Percentiles rank a stretch among this genome's conserved stretches.
These are phyloP conservation scores for Calonectria multiphialidica DNA, from an alignment of 2,329 filamentous ascomycete species.

Conservation along the genomic window DNA sequence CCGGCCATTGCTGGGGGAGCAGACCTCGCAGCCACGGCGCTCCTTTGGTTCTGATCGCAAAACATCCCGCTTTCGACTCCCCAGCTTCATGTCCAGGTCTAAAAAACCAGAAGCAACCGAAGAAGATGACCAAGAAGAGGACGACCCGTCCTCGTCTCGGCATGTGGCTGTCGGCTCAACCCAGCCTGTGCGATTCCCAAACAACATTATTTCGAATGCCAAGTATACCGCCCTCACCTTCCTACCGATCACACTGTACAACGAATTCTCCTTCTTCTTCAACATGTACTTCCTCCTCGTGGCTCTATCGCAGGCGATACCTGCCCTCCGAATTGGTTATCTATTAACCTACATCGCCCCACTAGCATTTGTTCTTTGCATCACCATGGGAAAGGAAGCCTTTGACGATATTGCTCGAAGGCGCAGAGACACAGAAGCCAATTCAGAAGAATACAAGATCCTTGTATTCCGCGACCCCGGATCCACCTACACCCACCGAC, in stretches of 20 bases:
- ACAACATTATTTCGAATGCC: constrained; percentile 94
- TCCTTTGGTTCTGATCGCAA: constrained; percentile 46
- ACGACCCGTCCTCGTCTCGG: constrained; percentile 78
- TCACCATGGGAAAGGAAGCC: constrained; percentile 96
- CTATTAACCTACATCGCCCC: constrained; percentile 95
- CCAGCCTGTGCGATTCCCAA: constrained; percentile 83
- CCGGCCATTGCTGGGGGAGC: constrained; percentile 74
- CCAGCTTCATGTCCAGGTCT: constrained; percentile 72
- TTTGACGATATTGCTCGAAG: constrained; percentile 91
- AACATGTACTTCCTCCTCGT: constrained; percentile 99
- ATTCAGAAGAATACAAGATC: constrained; percentile 88
- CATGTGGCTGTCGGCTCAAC: constrained; percentile 80
- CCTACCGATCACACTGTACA: constrained; percentile 93
- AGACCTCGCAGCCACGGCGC: constrained; percentile 41
- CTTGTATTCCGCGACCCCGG: constrained; percentile 75
- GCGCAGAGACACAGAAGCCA: constrained; percentile 91
- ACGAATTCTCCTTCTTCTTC: constrained; percentile 99
- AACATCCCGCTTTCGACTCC: constrained; percentile 70
- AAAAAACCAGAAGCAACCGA: constrained; percentile 52
- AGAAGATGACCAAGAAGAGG: constrained; percentile 63
- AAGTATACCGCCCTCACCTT: constrained; percentile 98
- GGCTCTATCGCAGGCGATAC: constrained; percentile 92
- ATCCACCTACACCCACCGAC: constrained; percentile 52
- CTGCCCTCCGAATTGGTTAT: constrained; percentile 90
- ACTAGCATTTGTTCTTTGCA: constrained; percentile 88